phyloP scores from a whole-genome alignment of 176 grass and related monocot genomes.

The Paspalum vaginatum region DNA sequence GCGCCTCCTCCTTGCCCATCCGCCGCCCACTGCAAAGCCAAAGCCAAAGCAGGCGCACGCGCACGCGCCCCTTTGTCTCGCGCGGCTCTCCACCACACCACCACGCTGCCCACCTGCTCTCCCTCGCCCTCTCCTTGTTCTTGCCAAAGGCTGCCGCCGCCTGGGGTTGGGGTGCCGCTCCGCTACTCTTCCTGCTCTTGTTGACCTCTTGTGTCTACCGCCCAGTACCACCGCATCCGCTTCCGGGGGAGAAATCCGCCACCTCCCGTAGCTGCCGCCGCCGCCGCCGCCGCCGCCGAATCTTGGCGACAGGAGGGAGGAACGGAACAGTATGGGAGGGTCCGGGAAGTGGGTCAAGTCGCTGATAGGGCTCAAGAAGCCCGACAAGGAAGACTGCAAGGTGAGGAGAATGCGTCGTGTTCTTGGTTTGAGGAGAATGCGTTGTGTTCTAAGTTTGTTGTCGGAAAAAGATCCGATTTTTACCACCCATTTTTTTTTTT shows the following conservation, averaged over 20 bases:
- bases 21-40: conserved; percentile 40
- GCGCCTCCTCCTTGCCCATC: conserved; percentile 38
- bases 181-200: not conserved
- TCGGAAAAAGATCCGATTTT: not conserved
- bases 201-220: not conserved
- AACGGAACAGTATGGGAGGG: conserved; percentile 45
- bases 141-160: conserved; percentile 8
- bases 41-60: conserved; percentile 28
- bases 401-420: conserved; percentile 37
- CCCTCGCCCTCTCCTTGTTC: conserved; percentile 22
- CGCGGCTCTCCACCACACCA: not conserved
- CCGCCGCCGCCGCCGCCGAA: not conserved
- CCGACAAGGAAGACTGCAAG: conserved; percentile 63
- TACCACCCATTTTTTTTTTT: not conserved
- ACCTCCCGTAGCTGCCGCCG: not conserved
- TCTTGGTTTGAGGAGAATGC: conserved; percentile 7
- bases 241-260: not conserved
- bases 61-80: conserved; percentile 13
- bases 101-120: not conserved
- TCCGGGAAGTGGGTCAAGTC: conserved; percentile 93
- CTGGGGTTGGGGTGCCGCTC: conserved; percentile 7
- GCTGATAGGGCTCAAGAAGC: conserved; percentile 88
- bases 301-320: conserved; percentile 13
- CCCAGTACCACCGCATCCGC: not conserved
- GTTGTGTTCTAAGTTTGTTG: not conserved